Evolutionary conservation across 2,329 filamentous ascomycete species (phyloP), one percentile per base, ranked within the genome.

Genomic region (Davidsoniella eucalypti): DNA sequence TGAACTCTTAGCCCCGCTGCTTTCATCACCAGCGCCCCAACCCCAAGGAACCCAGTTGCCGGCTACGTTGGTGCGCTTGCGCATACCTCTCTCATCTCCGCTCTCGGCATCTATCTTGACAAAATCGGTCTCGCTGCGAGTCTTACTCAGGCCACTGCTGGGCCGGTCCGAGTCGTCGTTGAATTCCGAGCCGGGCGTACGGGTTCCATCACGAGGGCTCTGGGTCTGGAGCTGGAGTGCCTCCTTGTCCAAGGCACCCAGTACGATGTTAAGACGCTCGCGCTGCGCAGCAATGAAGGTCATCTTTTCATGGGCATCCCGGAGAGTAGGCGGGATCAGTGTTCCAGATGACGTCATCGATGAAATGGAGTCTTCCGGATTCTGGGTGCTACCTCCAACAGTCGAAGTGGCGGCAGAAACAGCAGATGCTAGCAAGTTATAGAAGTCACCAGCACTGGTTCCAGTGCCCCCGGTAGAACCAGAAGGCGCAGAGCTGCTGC

Each of bases 41-140:
- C 61, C 65, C 69, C 70, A 75, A 2, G 70, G 65, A 61, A 71
- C 64, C 71, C 71, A 74, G 12, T 9, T 12, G 1, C 66, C 65
- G 2, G 64, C 64, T 23, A 63, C 55, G 26, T 26, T 50, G 7
- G 44, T 52, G 47, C 62, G 63, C 54, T 60, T 60, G 50, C 63
- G 60, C 23, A 65, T 58, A 29, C 67, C 69, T 43, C 76, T 75
- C 59, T 76, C 79, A 23, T 67, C 68, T 8, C 72, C 73, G 58
- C 79, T 82, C 60, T 88, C 83, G 33, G 80, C 78, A 55, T 92
- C 84, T 57, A 93, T 85, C 62, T 86, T 84, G 60, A 94, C 87
- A 60, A 95, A 95, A 58, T 94, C 90, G 17, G 76, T 77, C 61
- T 94, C 87, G 62, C 85, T 93, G 55, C 80, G 79, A 60, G 84